A percentile compares a stretch with the other conserved stretches of the same genome.
Conservation (phyloP, 192 early-diverging fungal genomes). For the Jimgerdemannia flammicorona region DNA sequence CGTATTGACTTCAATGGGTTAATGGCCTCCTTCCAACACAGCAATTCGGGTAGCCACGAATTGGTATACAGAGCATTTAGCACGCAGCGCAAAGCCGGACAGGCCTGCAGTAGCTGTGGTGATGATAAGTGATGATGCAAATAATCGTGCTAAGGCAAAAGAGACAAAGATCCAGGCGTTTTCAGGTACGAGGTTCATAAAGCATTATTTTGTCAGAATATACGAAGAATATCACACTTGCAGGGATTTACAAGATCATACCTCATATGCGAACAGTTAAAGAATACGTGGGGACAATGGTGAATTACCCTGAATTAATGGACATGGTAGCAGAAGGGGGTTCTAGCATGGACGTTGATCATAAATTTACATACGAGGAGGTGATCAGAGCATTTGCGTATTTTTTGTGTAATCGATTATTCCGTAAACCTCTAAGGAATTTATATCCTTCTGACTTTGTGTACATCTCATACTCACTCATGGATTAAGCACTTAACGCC, state of each 20-base stretch:
- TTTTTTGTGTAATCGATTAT: too few relatives aligned
- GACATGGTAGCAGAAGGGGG: constrained; percentile 78
- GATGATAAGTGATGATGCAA: constrained; percentile 87
- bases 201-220: too few relatives aligned
- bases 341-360: constrained; percentile 37
- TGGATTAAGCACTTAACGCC: constrained; percentile 68
- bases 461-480: constrained; percentile 11
- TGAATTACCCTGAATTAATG: constrained; percentile 80
- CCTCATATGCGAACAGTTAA: constrained; percentile 44
- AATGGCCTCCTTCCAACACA: constrained; percentile 11
- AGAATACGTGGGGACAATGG: constrained; percentile 68
- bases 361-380: constrained; percentile 63
- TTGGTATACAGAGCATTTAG: constrained; percentile 84
- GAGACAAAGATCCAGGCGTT: constrained; percentile 62
- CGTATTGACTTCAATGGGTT: background rate
- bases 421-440: too few relatives aligned
- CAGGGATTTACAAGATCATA: too few relatives aligned
- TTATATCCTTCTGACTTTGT: background rate
- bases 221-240: too few relatives aligned
- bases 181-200: constrained; percentile 41
- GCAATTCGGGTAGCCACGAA: constrained; percentile 82
- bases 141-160: constrained; percentile 69
- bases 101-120: constrained; percentile 47
- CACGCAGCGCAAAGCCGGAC: constrained; percentile 16
- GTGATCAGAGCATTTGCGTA: constrained; percentile 17